Evolutionary conservation across 441 rosid genomes (phyloP).

Genomic region (Breynia disticha): DNA sequence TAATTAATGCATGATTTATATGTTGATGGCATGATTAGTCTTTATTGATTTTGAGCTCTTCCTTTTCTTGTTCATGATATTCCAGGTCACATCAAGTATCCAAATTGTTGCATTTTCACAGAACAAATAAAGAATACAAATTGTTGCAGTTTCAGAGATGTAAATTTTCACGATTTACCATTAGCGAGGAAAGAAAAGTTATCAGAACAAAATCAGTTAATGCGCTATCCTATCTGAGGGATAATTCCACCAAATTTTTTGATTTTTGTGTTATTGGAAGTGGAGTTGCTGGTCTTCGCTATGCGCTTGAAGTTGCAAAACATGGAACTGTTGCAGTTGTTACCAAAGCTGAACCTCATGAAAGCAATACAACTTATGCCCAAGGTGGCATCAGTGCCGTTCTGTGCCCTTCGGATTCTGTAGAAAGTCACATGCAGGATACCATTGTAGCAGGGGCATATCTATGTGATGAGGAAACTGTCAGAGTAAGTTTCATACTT

Average conservation of each 20-base stretch:
- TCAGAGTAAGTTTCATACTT: slow-evolving; percentile 52
- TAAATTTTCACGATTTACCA: slow-evolving; percentile 23
- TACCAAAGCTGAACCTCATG: slow-evolving; percentile 95
- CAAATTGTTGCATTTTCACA: slow-evolving; percentile 31
- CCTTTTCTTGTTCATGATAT: slow-evolving; percentile 11
- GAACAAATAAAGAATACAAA: slow-evolving; percentile 38
- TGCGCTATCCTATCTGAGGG: slow-evolving; percentile 29
- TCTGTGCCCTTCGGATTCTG: slow-evolving; percentile 83
- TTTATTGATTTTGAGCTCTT: background rate
- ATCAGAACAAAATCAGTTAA: slow-evolving; percentile 18
- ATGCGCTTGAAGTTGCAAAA: slow-evolving; percentile 90
- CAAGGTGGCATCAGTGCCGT: slow-evolving; percentile 99
- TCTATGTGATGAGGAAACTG: slow-evolving; percentile 90
- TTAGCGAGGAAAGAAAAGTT: slow-evolving; percentile 22
- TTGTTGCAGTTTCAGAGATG: slow-evolving; percentile 30
- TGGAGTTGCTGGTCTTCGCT: slow-evolving; percentile 94
- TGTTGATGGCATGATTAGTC: background rate
- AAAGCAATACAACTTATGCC: slow-evolving; percentile 93
- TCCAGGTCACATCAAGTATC: slow-evolving; percentile 52
- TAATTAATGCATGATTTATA: background rate
- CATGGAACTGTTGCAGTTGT: slow-evolving; percentile 82
- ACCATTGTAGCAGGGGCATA: slow-evolving; percentile 93
- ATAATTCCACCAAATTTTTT: slow-evolving; percentile 55
- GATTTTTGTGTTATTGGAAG: slow-evolving; percentile 93
- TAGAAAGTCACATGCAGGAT: slow-evolving; percentile 95